A percentile compares a stretch with the other conserved stretches of the same genome.
phyloP scores from a whole-genome alignment of 345 rosid species.

The Euphorbia peplus region DNA sequence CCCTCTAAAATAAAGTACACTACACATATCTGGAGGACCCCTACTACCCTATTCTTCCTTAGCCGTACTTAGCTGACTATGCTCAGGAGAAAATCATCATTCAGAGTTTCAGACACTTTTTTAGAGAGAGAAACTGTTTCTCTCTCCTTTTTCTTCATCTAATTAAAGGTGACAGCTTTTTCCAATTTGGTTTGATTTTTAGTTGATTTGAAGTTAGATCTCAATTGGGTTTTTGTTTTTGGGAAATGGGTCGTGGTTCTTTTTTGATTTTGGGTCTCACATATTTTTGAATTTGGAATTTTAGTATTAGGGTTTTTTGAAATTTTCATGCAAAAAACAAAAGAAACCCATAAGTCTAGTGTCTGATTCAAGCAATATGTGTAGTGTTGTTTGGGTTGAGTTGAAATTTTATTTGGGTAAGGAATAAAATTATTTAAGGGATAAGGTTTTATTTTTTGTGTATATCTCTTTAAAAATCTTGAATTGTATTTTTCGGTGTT shows the following conservation, averaged over 20 bases:
- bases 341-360: slow-evolving; percentile 32
- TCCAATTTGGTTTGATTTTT: background rate
- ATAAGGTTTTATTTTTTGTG: slow-evolving; percentile 32
- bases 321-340: slow-evolving; percentile 32
- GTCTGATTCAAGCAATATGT: slow-evolving; percentile 29
- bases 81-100: background rate
- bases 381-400: slow-evolving; percentile 6
- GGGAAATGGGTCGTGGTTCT: slow-evolving; percentile 8
- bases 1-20: too few species aligned
- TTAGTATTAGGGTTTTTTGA: too few species aligned
- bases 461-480: background rate
- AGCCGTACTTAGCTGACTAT: slow-evolving; percentile 12
- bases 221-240: slow-evolving; percentile 6
- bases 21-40: slow-evolving; percentile 4
- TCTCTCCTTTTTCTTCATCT: background rate
- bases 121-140: background rate
- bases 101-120: background rate
- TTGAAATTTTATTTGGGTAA: slow-evolving; percentile 5
- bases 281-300: background rate
- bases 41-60: background rate
- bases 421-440: slow-evolving; percentile 16
- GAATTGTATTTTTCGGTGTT: slow-evolving; percentile 24
- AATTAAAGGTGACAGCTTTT: background rate
- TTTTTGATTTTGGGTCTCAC: slow-evolving; percentile 26
- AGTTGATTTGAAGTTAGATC: background rate